Base-by-base conservation (phyloP, 129 eudicot genomes). In the Flaveria brownii region DNA sequence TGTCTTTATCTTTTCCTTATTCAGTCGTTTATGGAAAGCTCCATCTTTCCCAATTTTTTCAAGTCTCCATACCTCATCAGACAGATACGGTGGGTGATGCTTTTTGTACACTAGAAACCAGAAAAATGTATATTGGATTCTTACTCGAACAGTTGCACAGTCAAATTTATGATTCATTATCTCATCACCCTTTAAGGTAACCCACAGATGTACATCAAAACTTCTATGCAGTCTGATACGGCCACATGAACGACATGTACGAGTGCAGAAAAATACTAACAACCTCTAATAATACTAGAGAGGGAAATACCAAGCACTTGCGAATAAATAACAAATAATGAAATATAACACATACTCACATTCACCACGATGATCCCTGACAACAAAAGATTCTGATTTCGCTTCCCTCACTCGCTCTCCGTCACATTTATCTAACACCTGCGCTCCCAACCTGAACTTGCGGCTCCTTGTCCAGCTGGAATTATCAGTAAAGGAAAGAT, bases 391-490 rank as follows among this genome's bases (percentile, higher is more conserved):
- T 49, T 94, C 98, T 18, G 98, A 82, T 83, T 86, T 91, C 33
- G 98, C 98, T 84, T 91, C 98, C 84, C 87, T 87, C 25, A 94
- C 87, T 82, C 90, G 78, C 46, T 88, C 80, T 71, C 87, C 93
- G 71, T 85, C 87, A 79, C 69, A 74, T 61, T 78, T 91, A 74
- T 85, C 88, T 65, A 86, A 52, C 61, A 88, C 71, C 66, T 90
- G 87, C 45, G 97, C 97, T 61, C 98, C 98, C 47, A 94, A 84
- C 77, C 97, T 88, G 74, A 94, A 94, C 79, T 88, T 91, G 51
- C 97, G 98, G 72, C 98, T 91, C 81, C 98, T 88, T 30, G 98
- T 93, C 98, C 98, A 93, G 84, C 98, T 93, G 76, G 98, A 93
- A 82, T 93, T 94, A 85, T 94, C 98, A 2, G 96, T 87, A 72